phyloP scores from a whole-genome alignment of 192 early-diverging fungal genomes.

The Coemansia sp. region DNA sequence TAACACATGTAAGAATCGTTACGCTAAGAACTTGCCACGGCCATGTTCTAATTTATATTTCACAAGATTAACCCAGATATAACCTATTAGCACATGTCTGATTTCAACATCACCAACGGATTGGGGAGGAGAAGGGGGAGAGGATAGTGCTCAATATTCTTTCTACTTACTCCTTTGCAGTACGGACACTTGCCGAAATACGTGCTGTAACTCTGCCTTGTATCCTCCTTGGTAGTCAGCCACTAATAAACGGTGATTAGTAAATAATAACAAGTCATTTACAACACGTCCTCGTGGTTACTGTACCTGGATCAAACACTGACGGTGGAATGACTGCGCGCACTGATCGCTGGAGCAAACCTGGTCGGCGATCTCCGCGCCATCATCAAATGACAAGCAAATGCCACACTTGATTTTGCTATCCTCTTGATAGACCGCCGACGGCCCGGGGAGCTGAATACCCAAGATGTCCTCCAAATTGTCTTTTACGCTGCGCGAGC shows the following conservation, averaged over 20 bases:
- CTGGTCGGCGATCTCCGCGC: constrained; percentile 31
- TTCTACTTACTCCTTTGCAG: constrained; percentile 31
- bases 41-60: constrained; percentile 7
- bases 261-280: background rate
- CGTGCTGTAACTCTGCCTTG: constrained; percentile 44
- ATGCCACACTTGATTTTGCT: constrained; percentile 46
- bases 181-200: constrained; percentile 52
- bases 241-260: constrained; percentile 19
- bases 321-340: constrained; percentile 45
- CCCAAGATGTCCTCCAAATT: constrained; percentile 27
- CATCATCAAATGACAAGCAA: constrained; percentile 30
- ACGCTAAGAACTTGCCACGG: constrained; percentile 4
- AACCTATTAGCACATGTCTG: background rate
- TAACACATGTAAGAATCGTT: background rate
- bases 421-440: constrained; percentile 17
- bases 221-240: constrained; percentile 49
- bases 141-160: background rate
- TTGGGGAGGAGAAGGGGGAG: background rate
- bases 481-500: background rate
- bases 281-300: background rate
- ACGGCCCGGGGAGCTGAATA: constrained; percentile 14
- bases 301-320: constrained; percentile 38
- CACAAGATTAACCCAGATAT: background rate
- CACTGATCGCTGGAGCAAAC: constrained; percentile 38
- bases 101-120: background rate